Evolutionary conservation across 1,284 basidiomycete species (phyloP).

Genomic region (Tylopilus sp.): DNA sequence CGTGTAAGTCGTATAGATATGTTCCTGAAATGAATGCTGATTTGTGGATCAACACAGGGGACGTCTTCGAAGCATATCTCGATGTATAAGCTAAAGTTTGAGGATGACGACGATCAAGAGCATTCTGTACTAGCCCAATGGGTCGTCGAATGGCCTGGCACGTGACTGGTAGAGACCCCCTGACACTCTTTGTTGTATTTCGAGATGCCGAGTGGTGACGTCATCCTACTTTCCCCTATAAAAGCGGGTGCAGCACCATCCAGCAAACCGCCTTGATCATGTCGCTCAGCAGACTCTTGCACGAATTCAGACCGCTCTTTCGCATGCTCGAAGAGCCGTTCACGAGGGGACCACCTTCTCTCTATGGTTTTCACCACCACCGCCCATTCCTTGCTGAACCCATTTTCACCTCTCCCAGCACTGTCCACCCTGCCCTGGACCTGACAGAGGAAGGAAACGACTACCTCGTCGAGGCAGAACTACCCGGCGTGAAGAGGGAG

Average conservation of each 20-base stretch:
- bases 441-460: conserved; percentile 61
- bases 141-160: conserved; percentile 72
- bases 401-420: conserved; percentile 39
- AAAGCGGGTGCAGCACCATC: not conserved
- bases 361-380: conserved; percentile 31
- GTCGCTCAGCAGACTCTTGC: conserved; percentile 65
- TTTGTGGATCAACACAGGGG: conserved; percentile 16
- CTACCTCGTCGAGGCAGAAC: conserved; percentile 69
- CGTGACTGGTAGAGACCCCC: conserved; percentile 22
- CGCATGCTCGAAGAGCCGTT: conserved; percentile 68
- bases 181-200: conserved; percentile 7
- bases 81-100: conserved; percentile 73
- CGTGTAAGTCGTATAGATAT: conserved; percentile 41
- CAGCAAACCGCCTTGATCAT: conserved; percentile 38
- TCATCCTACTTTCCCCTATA: conserved; percentile 20
- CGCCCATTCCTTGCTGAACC: conserved; percentile 49
- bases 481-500: conserved; percentile 77
- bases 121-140: conserved; percentile 65
- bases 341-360: conserved; percentile 37
- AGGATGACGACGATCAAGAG: conserved; percentile 78
- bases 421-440: conserved; percentile 55
- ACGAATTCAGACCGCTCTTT: conserved; percentile 71
- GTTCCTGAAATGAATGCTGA: conserved; percentile 2
- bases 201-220: conserved; percentile 19
- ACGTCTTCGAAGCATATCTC: conserved; percentile 45